Percentiles rank a stretch among this genome's conserved stretches.
Conservation (phyloP, 2,329 filamentous ascomycete species). For the Fusarium ramigenum region DNA sequence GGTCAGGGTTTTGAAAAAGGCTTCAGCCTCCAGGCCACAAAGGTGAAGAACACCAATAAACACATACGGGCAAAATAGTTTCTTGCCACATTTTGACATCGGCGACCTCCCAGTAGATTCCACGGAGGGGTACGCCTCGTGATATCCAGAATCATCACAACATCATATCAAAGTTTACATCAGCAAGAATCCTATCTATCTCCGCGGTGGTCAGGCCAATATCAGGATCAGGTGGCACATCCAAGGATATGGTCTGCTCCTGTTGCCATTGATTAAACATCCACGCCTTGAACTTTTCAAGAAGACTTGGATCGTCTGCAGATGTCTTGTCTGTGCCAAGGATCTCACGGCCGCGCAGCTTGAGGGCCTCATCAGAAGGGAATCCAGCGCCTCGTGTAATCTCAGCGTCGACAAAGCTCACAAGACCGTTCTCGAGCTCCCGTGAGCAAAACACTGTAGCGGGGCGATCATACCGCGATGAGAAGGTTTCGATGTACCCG, state of each 20-base stretch:
- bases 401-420: rapidly evolving
- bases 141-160: background rate
- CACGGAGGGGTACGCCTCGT: no score
- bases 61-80: no score
- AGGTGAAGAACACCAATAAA: no score
- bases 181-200: background rate
- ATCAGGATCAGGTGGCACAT: no score
- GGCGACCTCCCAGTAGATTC: no score
- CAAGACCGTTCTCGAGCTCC: rapidly evolving
- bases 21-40: no score
- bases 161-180: background rate
- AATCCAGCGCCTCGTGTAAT: background rate
- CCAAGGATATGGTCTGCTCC: no score
- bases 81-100: no score
- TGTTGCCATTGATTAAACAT: no score
- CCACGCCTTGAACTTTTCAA: background rate
- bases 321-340: background rate
- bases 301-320: background rate
- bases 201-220: no score
- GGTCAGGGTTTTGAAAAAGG: no score
- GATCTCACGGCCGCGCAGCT: background rate
- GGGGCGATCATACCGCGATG: background rate
- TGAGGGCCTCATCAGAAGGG: background rate
- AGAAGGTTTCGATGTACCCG: background rate
- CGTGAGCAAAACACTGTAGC: background rate